Percentiles rank a stretch among this genome's conserved stretches.
phyloP scores from a whole-genome alignment of 2,329 filamentous ascomycete genomes.

The Aurifilum marmelostoma region DNA sequence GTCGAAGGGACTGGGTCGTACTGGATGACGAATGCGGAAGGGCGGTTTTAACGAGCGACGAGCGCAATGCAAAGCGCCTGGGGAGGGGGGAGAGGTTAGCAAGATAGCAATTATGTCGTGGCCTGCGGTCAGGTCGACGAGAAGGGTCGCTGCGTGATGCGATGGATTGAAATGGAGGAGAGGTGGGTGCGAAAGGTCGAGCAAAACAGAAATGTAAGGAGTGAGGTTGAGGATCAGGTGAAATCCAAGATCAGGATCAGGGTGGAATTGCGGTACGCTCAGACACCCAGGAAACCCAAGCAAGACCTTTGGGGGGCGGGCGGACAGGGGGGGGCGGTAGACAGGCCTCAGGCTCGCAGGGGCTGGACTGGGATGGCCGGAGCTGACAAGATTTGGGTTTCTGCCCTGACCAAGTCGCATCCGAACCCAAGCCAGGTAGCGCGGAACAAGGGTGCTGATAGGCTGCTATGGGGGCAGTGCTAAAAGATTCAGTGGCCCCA shows the following conservation, averaged over 20 bases:
- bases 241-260: slow-evolving; percentile 18
- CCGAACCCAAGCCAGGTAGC: slow-evolving; percentile 1
- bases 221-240: slow-evolving; percentile 18
- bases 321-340: background rate
- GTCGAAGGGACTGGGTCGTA: slow-evolving; percentile 15
- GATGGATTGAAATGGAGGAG: slow-evolving; percentile 16
- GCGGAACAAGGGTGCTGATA: slow-evolving; percentile 22
- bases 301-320: background rate
- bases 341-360: slow-evolving; percentile 12
- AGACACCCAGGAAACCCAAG: background rate
- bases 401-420: slow-evolving; percentile 13
- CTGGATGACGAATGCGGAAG: slow-evolving; percentile 13
- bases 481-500: background rate
- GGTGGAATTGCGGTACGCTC: slow-evolving; percentile 17
- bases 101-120: slow-evolving; percentile 12
- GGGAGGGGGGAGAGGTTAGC: slow-evolving; percentile 20
- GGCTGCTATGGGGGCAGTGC: slow-evolving; percentile 12
- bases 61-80: slow-evolving; percentile 27
- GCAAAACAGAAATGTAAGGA: slow-evolving; percentile 11
- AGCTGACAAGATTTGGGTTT: slow-evolving; percentile 15
- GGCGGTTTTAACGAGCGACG: slow-evolving; percentile 29
- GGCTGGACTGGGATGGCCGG: slow-evolving; percentile 10
- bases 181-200: slow-evolving; percentile 19
- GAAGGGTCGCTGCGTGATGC: slow-evolving; percentile 6
- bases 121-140: background rate